phyloP scores from a whole-genome alignment of 2,329 filamentous ascomycete genomes.

The Ceratocystis alfenasii region DNA sequence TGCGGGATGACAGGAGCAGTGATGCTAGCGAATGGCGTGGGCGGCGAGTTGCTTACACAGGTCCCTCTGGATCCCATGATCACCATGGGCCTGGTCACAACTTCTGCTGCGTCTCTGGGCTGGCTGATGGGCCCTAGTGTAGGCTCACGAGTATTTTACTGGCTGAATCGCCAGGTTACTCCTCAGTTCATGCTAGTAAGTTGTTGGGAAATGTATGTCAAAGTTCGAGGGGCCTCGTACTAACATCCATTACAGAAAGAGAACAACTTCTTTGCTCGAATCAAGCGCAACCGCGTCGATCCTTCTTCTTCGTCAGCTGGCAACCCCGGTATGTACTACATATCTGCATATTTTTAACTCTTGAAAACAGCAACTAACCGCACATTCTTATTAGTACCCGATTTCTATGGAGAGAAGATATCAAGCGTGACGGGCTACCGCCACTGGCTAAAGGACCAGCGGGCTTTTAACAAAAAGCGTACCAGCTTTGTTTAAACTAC shows the following conservation, averaged over 20 bases:
- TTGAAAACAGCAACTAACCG: not conserved
- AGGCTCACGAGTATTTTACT: conserved; percentile 67
- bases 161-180: conserved; percentile 54
- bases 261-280: conserved; percentile 79
- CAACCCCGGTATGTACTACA: conserved; percentile 53
- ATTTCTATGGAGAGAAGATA: conserved; percentile 99
- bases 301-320: conserved; percentile 76
- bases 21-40: conserved; percentile 57
- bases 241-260: conserved; percentile 53
- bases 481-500: conserved; percentile 44
- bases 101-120: conserved; percentile 65
- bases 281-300: conserved; percentile 87
- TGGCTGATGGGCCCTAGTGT: conserved; percentile 80
- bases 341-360: not conserved
- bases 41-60: conserved; percentile 57
- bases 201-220: conserved; percentile 22
- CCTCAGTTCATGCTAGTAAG: conserved; percentile 57
- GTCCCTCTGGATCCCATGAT: conserved; percentile 81
- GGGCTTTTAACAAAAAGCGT: conserved; percentile 90
- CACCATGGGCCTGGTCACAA: conserved; percentile 66
- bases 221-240: not conserved
- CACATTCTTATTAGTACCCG: conserved; percentile 48
- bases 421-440: conserved; percentile 82
- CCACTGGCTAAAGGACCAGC: conserved; percentile 93
- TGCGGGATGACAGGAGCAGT: conserved; percentile 52